Conservation (phyloP, 352 stramenopile species). For the Phytophthora sansomeana region DNA sequence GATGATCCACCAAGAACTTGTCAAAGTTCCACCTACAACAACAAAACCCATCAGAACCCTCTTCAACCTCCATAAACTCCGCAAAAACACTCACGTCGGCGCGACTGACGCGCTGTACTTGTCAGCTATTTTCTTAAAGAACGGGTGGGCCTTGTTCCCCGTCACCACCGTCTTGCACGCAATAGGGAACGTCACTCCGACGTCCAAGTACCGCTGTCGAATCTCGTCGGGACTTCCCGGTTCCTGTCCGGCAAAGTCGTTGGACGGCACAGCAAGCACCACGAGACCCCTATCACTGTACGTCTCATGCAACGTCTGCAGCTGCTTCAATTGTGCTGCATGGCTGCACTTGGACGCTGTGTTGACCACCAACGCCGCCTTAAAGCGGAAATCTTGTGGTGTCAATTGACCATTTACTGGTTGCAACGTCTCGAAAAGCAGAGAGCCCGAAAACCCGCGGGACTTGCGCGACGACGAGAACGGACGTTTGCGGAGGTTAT, state of each 20-base stretch:
- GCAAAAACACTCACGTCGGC: constrained; percentile 44
- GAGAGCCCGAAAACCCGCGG: constrained; percentile 51
- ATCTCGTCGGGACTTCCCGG: constrained; percentile 54
- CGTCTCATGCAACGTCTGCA: constrained; percentile 64
- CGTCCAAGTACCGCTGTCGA: constrained; percentile 49
- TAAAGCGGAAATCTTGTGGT: constrained; percentile 44
- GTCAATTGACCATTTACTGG: constrained; percentile 41
- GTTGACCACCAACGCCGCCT: constrained; percentile 72
- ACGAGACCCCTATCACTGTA: constrained; percentile 54
- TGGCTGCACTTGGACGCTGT: constrained; percentile 70
- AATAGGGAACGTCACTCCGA: constrained; percentile 65
- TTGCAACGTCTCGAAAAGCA: constrained; percentile 58
- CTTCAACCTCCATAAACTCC: neutral
- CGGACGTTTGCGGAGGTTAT: neutral
- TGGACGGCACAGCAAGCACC: constrained; percentile 70
- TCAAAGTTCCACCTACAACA: constrained; percentile 68
- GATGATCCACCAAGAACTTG: constrained; percentile 79
- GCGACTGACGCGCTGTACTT: constrained; percentile 74
- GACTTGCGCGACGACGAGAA: constrained; percentile 16
- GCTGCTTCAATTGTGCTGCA: constrained; percentile 54
- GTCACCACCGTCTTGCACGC: constrained; percentile 56
- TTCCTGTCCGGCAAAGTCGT: constrained; percentile 74
- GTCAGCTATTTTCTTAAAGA: constrained; percentile 68
- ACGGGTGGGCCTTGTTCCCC: constrained; percentile 58
- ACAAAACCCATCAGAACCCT: constrained; percentile 30